Base-by-base conservation (phyloP, 2,329 filamentous ascomycete genomes). In the Tolypocladium inflatum region DNA sequence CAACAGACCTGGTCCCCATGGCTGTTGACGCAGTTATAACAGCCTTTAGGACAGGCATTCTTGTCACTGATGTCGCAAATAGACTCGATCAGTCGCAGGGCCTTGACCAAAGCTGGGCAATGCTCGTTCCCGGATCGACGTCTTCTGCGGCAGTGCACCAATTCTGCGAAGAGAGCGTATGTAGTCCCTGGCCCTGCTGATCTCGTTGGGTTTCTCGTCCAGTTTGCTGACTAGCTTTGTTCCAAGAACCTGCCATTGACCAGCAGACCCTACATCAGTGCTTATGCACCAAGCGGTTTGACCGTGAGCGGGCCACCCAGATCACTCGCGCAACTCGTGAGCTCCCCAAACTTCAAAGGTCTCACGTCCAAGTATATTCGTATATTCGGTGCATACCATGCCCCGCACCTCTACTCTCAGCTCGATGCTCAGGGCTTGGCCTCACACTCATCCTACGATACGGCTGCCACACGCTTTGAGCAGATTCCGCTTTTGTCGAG, bases 231-330 rank as follows among this genome's bases (percentile, higher is more conserved):
- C 30, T 50, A n/a, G 19, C 26, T 37, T 38, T 30, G 15, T 6
- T 15, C 30, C n/a, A 59, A 56, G n/a, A 43, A 41, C 23, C 52
- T 59, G 35, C 55, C 58, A 13, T 30, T 52, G 21, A 55, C 53
- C 15, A 57, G 52, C 45, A 57, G 30, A 23, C 58, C 58, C 8
- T 59, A 59, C 37, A 38, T 59, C 23, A 57, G 55, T 23, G 58
- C 58, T 9, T 59, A 55, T 35, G 55, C 58, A 13, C 53, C 52
- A 26, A 55, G 52, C 26, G 55, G 53, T n/a, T 55, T 57, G 37
- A 59, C 58, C 19, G 55, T 59, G 21, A 57, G 58, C 55, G 58
- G 58, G 6, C 53, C 58, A 19, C 58, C 58, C 1, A 39, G 11
- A 15, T 52, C 58, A 13, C 55, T 59, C 17, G 43, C 52, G 37